Evolutionary conservation across 2,329 filamentous ascomycete species (phyloP), one percentile per base, ranked within the genome.

Genomic region (Aspergillus ibericus): DNA sequence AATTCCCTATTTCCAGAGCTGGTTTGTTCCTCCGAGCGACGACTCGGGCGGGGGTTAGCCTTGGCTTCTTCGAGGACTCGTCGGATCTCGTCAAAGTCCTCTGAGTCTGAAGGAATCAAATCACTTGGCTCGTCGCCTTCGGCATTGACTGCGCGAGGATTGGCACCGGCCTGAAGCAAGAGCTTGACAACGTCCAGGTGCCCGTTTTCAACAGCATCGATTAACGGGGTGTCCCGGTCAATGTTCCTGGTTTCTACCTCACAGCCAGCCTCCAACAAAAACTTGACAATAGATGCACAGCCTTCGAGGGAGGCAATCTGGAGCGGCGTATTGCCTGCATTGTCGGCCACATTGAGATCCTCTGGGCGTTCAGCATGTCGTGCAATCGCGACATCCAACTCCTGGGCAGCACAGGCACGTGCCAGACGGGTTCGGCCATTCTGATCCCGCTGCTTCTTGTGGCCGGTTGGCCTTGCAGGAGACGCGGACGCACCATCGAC

Each of bases 161-260:
- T 96, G 12, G 96, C 93, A 10, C 93, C 93, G 57, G 93, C 89
- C 56, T 89, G 86, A 2, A 99, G 81, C 34, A 99, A 80, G 9
- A 96, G 81, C 68, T 87, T 91, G 42, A 99, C 90, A 4, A 98
- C 93, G 16, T 90, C 90, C 7, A 96, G 74, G 71, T 99, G 93
- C 1, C 91, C 91, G 69, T 99, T 99, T 67, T 98, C 95, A 27
- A 98, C 92, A 5, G 95, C 95, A 78, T 99, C 95, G 55, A 99
- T 88, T 35, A 99, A 83, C 27, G 95, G 95, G 0, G 95, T 98
- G 69, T 99, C 95, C 69, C 91, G 92, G 67, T 92, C 89, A 58
- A 85, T 85, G 58, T 87, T 87, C 68, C 91, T 88, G 51, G 83
- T 93, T 69, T 97, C 90, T 47, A 95, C 83, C 56, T 91, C 89